Conservation (phyloP, 164 flowering plant species). For the Aristolochia fimbriata region DNA sequence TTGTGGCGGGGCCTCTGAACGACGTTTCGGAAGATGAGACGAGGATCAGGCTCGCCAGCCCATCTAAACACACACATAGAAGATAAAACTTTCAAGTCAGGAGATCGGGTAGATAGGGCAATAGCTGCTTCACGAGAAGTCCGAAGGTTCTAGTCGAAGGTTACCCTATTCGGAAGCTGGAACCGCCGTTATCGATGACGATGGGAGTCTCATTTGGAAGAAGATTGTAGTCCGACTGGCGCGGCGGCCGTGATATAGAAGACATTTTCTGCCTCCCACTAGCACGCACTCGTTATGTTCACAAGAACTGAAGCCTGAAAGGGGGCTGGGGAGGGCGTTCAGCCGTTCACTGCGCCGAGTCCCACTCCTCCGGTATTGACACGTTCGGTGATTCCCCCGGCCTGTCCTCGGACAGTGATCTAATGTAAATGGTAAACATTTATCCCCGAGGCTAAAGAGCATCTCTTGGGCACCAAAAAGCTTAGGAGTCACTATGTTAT, state of each 20-base stretch:
- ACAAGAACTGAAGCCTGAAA: no score
- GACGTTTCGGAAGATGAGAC: slow-evolving; percentile 22
- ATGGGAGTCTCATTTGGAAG: slow-evolving; percentile 17
- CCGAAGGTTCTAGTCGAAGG: background rate
- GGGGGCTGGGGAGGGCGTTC: no score
- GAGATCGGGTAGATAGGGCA: background rate
- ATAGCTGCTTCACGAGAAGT: background rate
- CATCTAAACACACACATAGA: slow-evolving; percentile 13
- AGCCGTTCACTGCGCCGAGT: no score
- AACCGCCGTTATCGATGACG: slow-evolving; percentile 29
- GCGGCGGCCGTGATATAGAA: slow-evolving; percentile 11
- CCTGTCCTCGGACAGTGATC: no score
- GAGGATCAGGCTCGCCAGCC: slow-evolving; percentile 31
- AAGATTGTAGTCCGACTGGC: slow-evolving; percentile 18
- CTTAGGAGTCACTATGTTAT: no score
- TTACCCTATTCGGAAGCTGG: slow-evolving; percentile 15
- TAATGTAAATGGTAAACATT: no score
- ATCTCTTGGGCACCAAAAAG: no score
- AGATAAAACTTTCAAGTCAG: background rate
- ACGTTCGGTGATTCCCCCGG: no score
- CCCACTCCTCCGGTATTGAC: no score
- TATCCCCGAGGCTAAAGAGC: no score
- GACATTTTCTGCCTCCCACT: slow-evolving; percentile 11
- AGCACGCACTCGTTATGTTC: background rate
- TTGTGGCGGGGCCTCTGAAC: slow-evolving; percentile 30